Evolutionary conservation across 352 stramenopile genomes (phyloP).

Genomic region (Phytophthora tubulina): DNA sequence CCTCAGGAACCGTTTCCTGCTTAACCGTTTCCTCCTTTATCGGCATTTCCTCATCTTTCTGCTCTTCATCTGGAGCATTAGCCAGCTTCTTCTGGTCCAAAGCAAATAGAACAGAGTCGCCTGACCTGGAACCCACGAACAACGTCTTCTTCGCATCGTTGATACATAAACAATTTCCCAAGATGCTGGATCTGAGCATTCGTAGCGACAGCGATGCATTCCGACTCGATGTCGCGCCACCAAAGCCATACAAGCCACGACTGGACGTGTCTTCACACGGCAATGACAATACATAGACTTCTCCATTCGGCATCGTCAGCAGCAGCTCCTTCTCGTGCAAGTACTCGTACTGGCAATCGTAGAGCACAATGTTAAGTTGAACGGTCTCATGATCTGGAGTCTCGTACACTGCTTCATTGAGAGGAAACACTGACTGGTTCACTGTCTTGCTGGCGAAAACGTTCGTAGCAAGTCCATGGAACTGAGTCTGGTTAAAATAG

Average conservation of each 20-base stretch:
- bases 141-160: conserved; percentile 72
- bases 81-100: conserved; percentile 53
- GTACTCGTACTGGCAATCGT: conserved; percentile 78
- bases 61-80: conserved; percentile 33
- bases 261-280: conserved; percentile 64
- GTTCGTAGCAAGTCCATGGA: conserved; percentile 78
- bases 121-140: conserved; percentile 84
- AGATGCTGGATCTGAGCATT: conserved; percentile 57
- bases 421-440: conserved; percentile 74
- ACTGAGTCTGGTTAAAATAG: conserved; percentile 92
- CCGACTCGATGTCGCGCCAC: conserved; percentile 28
- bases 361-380: conserved; percentile 66
- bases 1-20: conserved; percentile 15
- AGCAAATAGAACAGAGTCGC: conserved; percentile 79
- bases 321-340: conserved; percentile 78
- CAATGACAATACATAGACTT: conserved; percentile 73
- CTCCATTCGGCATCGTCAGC: conserved; percentile 63
- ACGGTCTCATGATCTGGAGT: conserved; percentile 58
- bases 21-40: conserved; percentile 41
- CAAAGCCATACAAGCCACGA: conserved; percentile 45
- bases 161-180: conserved; percentile 68
- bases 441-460: conserved; percentile 81
- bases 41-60: conserved; percentile 33
- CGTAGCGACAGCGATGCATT: conserved; percentile 61
- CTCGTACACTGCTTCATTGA: conserved; percentile 73